Base-by-base conservation (phyloP, 192 early-diverging fungal species). In the Coemansia sp. region DNA sequence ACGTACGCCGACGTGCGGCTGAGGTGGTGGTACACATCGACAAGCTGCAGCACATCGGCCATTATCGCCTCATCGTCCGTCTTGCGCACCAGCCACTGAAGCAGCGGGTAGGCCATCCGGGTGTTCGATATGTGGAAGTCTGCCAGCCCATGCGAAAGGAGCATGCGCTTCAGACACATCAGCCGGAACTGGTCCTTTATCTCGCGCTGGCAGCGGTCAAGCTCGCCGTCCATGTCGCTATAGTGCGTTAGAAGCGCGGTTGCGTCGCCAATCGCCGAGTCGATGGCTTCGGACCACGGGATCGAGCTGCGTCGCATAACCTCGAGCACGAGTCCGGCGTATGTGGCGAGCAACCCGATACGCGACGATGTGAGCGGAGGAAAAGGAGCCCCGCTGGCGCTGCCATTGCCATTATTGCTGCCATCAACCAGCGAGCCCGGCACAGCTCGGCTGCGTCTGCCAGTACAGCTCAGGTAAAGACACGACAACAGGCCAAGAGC, bases 131-230 rank as follows among this genome's bases (percentile, higher is more conserved):
- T 76, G 68, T 88, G 88, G 57, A 88, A 86, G 20, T 73, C 71
- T 7, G 62, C 64, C 46, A 90, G 68, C 16, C 88, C 88, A 60
- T 91, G 86, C 14, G 55, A 42, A 16, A 85, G 58, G 17, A 92
- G 74, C 86, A 89, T 89, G 32, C 83, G 75, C 67, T 85, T 86
- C 61, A 92, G 70, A 20, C 81, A 65, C 87, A 92, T 84, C 63
- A 90, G 76, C 45, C 86, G 76, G 57, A 88, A 79, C 55, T 89
- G 88, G 67, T 90, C 89, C n/a, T 70, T 61, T 9, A 87, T 64
- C 22, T 87, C 90, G 22, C 19, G 0, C 0, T 69, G 75, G n/a
- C 69, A 51, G 12, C 55, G 73, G 14, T 63, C 46, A 0, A 75
- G 38, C 14, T 71, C 70, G 6, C 56, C 48, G 40, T 83, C 75